phyloP scores from a whole-genome alignment of 2,329 filamentous ascomycete species.

The Trichoderma oligosporum region DNA sequence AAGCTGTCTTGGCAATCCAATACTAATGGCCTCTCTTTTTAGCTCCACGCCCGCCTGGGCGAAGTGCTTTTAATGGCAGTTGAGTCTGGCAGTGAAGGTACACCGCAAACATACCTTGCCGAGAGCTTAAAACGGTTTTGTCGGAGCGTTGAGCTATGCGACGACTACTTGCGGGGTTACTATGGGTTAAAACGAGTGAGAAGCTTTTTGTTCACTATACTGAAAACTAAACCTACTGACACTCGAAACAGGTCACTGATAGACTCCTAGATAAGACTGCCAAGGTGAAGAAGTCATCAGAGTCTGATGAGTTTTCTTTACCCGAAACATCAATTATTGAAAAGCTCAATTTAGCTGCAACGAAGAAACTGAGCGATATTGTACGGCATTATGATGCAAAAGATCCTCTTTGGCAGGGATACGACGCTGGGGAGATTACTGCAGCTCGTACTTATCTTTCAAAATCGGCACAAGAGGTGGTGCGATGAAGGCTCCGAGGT shows the following conservation, averaged over 20 bases:
- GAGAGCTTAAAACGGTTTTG: slow-evolving; percentile 82
- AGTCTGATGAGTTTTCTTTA: slow-evolving; percentile 48
- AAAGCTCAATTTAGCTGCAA: slow-evolving; percentile 68
- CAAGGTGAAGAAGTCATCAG: slow-evolving; percentile 45
- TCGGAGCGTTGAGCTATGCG: slow-evolving; percentile 87
- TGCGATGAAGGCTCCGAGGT: slow-evolving; percentile 36
- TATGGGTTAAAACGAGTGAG: slow-evolving; percentile 82
- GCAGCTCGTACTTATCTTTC: slow-evolving; percentile 66
- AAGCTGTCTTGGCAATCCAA: neutral
- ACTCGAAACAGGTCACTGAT: slow-evolving; percentile 42
- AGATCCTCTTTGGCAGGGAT: slow-evolving; percentile 68
- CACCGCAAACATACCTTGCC: slow-evolving; percentile 53
- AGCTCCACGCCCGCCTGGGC: slow-evolving; percentile 84
- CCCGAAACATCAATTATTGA: slow-evolving; percentile 59
- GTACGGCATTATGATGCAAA: slow-evolving; percentile 58
- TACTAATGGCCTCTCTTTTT: slow-evolving; percentile 25
- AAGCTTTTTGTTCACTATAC: neutral
- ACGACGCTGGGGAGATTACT: slow-evolving; percentile 65
- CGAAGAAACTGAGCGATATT: slow-evolving; percentile 71
- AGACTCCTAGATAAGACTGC: slow-evolving; percentile 44
- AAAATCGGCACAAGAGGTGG: slow-evolving; percentile 43
- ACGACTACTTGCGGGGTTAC: slow-evolving; percentile 86
- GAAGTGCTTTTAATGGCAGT: slow-evolving; percentile 75
- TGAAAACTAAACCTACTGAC: slow-evolving; percentile 7
- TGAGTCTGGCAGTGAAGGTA: slow-evolving; percentile 40